These are phyloP conservation scores for Trichoderma gamsii DNA, from an alignment of 495 filamentous ascomycete genomes.

Conservation along the genomic window DNA sequence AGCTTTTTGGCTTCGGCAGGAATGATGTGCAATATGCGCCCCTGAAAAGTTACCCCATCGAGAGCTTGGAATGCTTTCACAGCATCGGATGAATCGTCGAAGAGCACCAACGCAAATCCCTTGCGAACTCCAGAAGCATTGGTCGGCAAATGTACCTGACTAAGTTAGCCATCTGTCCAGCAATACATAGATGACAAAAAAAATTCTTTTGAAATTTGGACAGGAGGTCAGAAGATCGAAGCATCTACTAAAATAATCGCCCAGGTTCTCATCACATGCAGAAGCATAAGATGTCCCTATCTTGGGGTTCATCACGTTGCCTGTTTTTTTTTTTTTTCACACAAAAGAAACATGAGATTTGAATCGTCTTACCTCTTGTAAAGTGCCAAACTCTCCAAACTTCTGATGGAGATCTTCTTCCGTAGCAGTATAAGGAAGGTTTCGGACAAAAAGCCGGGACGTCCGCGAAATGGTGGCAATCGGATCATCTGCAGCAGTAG, in stretches of 20 bases:
- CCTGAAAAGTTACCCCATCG: constrained; percentile 83
- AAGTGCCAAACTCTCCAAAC: constrained; percentile 62
- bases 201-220: neutral
- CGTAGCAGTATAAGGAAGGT: constrained; percentile 73
- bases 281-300: constrained; percentile 98
- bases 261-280: constrained; percentile 54
- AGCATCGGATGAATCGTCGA: constrained; percentile 61
- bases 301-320: constrained; percentile 85
- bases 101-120: constrained; percentile 86
- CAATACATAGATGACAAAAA: neutral
- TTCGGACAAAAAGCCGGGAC: constrained; percentile 78
- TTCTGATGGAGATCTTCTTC: constrained; percentile 68
- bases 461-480: constrained; percentile 48
- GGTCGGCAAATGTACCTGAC: constrained; percentile 73
- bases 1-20: constrained; percentile 72
- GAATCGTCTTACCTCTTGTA: constrained; percentile 71
- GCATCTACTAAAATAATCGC: constrained; percentile 62
- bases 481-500: constrained; percentile 24
- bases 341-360: constrained; percentile 21
- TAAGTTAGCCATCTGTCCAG: constrained; percentile 26
- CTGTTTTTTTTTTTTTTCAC: constrained; percentile 17
- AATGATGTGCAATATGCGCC: constrained; percentile 82
- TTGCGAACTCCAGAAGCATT: constrained; percentile 64
- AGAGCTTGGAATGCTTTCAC: constrained; percentile 64
- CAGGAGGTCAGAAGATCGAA: constrained; percentile 40